phyloP scores from a whole-genome alignment of 2,329 filamentous ascomycete genomes.

The Claviceps capensis region DNA sequence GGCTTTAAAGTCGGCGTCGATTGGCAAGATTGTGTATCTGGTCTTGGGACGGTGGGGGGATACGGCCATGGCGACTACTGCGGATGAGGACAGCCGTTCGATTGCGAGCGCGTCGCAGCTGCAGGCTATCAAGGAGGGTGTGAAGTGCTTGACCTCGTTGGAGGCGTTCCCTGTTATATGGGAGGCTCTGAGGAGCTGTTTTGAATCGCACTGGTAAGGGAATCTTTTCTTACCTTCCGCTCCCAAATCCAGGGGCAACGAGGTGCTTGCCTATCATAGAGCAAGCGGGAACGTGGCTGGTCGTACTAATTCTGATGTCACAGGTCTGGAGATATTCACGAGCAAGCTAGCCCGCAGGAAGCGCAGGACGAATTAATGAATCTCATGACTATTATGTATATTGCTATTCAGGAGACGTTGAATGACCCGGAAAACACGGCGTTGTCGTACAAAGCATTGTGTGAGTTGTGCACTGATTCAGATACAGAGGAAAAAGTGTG shows the following conservation, averaged over 20 bases:
- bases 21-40: slow-evolving; percentile 46
- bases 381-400: slow-evolving; percentile 49
- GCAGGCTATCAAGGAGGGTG: slow-evolving; percentile 42
- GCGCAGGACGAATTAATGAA: slow-evolving; percentile 47
- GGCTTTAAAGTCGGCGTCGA: slow-evolving; percentile 34
- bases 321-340: slow-evolving; percentile 34
- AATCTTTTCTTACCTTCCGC: background rate
- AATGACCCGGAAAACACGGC: slow-evolving; percentile 36
- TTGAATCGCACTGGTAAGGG: slow-evolving; percentile 38
- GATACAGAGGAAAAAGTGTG: background rate
- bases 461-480: slow-evolving; percentile 23
- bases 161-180: slow-evolving; percentile 38
- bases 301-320: background rate
- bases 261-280: too few relatives aligned
- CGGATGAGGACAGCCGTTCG: slow-evolving; percentile 28
- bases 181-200: slow-evolving; percentile 33
- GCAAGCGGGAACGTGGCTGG: too few relatives aligned
- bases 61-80: slow-evolving; percentile 40
- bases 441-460: slow-evolving; percentile 32
- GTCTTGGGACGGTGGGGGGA: slow-evolving; percentile 57
- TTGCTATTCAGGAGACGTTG: slow-evolving; percentile 42
- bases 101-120: slow-evolving; percentile 43
- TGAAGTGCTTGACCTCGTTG: slow-evolving; percentile 35
- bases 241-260: too few relatives aligned
- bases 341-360: slow-evolving; percentile 32